Base-by-base conservation (phyloP, 1,139 yeast genomes). In the Blastobotrys persicus region DNA sequence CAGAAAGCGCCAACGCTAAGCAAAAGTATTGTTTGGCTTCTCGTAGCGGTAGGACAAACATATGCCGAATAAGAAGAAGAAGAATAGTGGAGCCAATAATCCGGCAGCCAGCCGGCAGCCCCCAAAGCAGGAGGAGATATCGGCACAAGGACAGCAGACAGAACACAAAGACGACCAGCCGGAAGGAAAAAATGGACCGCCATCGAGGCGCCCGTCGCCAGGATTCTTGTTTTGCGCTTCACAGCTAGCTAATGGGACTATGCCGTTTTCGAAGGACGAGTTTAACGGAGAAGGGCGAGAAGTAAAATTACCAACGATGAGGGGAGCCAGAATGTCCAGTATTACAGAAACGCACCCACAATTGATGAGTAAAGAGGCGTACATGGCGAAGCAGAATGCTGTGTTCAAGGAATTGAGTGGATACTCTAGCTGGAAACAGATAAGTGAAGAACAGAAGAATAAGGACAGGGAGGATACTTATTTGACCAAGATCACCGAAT, bases 321-420 rank as follows among this genome's bases (percentile, higher is more conserved):
- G 45, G 32, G 42, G 44, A 34, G 23, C 31, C 33, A 7, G 16
- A 32, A 32, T 6, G 9, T 31, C 31, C 20, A n/a, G 45, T 31
- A n/a, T 12, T 47, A 44, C 32, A 12, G 17, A 17, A 6, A 9
- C 9, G 12, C 53, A 50, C 13, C 53, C 53, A 4, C 18, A 31
- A 40, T 38, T 50, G 43, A 55, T 58, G 52, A 38, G 58, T 9
- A 55, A 55, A 46, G 59, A 58, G 23, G 55, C 49, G 33, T 58
- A 56, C 44, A 47, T 58, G 35, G 48, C 50, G 18, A 51, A 44
- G 43, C 62, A 58, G 47, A 55, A 51, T 37, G 44, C 46, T 16
- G 48, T 58, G 18, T 58, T 58, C 44, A 47, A 55, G 39, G 52
- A 53, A 37, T 49, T 58, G 17, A 55, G 58, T 9, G 59, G 59